A percentile compares a stretch with the other conserved stretches of the same genome.
Evolutionary conservation across 352 stramenopile genomes (phyloP).

Genomic region (Globisporangium canariense): DNA sequence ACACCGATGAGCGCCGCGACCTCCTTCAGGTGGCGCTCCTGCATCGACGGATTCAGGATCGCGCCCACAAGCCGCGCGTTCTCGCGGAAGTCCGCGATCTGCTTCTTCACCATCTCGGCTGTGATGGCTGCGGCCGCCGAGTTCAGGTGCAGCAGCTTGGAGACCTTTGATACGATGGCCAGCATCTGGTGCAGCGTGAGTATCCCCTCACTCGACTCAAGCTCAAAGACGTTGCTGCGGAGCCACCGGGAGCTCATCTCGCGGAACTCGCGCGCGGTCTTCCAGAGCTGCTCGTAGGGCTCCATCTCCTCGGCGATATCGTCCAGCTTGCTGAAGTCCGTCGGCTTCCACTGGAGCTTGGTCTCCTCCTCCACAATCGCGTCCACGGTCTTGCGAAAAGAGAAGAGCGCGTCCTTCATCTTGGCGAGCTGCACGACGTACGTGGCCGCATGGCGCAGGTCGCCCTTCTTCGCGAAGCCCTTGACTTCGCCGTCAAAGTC

Average conservation of each 20-base stretch:
- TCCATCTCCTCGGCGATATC: slow-evolving; percentile 72
- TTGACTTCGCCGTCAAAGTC: slow-evolving; percentile 70
- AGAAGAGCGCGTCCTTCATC: slow-evolving; percentile 60
- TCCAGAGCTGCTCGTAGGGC: slow-evolving; percentile 77
- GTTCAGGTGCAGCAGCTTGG: slow-evolving; percentile 54
- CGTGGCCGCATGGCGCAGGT: slow-evolving; percentile 66
- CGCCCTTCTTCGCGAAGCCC: slow-evolving; percentile 71
- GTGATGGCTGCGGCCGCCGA: slow-evolving; percentile 57
- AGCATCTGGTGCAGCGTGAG: slow-evolving; percentile 57
- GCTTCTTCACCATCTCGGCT: slow-evolving; percentile 72
- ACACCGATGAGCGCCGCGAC: slow-evolving; percentile 47
- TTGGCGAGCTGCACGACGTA: slow-evolving; percentile 75
- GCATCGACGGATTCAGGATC: slow-evolving; percentile 63
- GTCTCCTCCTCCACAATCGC: slow-evolving; percentile 55
- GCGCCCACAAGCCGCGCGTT: slow-evolving; percentile 59
- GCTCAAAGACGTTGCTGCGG: slow-evolving; percentile 61
- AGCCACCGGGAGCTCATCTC: slow-evolving; percentile 68
- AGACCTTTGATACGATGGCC: slow-evolving; percentile 39
- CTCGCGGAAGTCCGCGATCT: slow-evolving; percentile 74
- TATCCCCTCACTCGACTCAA: slow-evolving; percentile 51
- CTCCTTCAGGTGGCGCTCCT: slow-evolving; percentile 60
- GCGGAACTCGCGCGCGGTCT: slow-evolving; percentile 63
- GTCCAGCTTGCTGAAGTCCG: slow-evolving; percentile 69
- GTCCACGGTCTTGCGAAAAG: slow-evolving; percentile 56
- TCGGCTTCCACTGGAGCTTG: slow-evolving; percentile 67